Percentiles rank a stretch among this genome's conserved stretches.
phyloP scores from a whole-genome alignment of 805 yeast genomes.

The Maudiozyma barnettii region DNA sequence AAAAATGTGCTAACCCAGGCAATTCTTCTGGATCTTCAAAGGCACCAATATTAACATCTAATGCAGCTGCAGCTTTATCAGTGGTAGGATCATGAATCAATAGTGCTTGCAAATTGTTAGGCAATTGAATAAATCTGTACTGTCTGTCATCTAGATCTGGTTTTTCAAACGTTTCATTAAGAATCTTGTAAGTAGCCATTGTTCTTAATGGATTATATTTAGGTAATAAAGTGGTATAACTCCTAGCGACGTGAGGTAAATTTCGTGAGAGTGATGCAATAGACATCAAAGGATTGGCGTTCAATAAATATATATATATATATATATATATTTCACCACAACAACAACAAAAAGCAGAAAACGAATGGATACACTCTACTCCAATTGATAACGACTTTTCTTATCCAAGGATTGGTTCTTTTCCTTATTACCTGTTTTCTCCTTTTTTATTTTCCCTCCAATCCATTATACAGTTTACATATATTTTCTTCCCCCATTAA shows the following conservation, averaged over 20 bases:
- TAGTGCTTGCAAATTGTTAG: conserved; percentile 50
- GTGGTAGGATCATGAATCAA: conserved; percentile 59
- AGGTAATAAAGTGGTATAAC: not conserved
- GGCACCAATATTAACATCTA: conserved; percentile 72
- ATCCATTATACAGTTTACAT: too few species aligned
- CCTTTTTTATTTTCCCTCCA: too few species aligned
- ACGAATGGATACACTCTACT: too few species aligned
- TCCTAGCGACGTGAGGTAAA: not conserved
- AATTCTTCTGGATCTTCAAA: conserved; percentile 54
- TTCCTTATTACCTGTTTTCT: too few species aligned
- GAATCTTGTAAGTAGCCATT: not conserved
- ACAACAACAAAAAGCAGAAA: too few species aligned
- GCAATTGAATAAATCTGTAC: conserved; percentile 55
- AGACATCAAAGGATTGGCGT: too few species aligned
- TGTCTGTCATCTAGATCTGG: conserved; percentile 60
- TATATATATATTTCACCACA: too few species aligned
- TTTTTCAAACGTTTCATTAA: conserved; percentile 23
- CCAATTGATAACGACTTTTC: too few species aligned
- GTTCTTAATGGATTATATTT: not conserved
- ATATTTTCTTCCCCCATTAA: too few species aligned
- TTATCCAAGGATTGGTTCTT: too few species aligned
- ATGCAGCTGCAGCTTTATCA: conserved; percentile 69
- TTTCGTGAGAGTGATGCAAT: not conserved
- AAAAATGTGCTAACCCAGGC: conserved; percentile 74
- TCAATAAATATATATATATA: too few species aligned